A percentile compares a stretch with the other conserved stretches of the same genome.
Conservation (phyloP, 495 filamentous ascomycete genomes). For the Xylaria bambusicola region DNA sequence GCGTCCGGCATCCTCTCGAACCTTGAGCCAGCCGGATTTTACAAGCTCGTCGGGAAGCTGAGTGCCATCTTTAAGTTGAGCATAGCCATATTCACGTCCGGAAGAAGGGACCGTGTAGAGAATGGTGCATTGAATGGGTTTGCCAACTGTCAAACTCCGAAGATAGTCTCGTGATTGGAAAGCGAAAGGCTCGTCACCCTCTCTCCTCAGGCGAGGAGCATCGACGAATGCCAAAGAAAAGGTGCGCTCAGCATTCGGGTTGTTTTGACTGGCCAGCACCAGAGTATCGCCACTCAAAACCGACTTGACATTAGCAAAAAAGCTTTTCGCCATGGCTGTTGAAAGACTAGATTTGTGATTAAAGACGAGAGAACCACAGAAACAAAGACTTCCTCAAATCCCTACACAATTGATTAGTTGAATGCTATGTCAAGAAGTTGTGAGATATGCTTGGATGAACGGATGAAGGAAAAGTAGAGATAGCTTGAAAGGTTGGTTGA, state of each 20-base stretch:
- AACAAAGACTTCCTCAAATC: constrained; percentile 28
- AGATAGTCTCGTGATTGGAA: constrained; percentile 94
- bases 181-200: constrained; percentile 88
- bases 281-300: constrained; percentile 92
- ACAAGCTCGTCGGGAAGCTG: constrained; percentile 77
- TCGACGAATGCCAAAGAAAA: constrained; percentile 90
- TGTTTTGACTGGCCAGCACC: constrained; percentile 70
- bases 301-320: constrained; percentile 82
- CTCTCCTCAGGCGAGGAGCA: constrained; percentile 80
- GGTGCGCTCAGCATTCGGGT: constrained; percentile 75
- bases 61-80: constrained; percentile 70
- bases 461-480: background rate
- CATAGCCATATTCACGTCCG: constrained; percentile 83
- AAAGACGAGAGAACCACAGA: constrained; percentile 7
- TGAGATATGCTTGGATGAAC: background rate
- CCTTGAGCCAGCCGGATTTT: constrained; percentile 83
- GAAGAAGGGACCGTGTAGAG: constrained; percentile 79
- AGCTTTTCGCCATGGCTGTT: constrained; percentile 44
- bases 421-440: background rate
- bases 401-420: background rate
- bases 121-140: constrained; percentile 78
- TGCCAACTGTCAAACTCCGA: constrained; percentile 79
- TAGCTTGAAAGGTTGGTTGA: no score
- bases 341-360: constrained; percentile 4
- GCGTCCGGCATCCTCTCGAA: constrained; percentile 87